Evolutionary conservation across 2,329 filamentous ascomycete species (phyloP).

Genomic region (Acarospora socialis): DNA sequence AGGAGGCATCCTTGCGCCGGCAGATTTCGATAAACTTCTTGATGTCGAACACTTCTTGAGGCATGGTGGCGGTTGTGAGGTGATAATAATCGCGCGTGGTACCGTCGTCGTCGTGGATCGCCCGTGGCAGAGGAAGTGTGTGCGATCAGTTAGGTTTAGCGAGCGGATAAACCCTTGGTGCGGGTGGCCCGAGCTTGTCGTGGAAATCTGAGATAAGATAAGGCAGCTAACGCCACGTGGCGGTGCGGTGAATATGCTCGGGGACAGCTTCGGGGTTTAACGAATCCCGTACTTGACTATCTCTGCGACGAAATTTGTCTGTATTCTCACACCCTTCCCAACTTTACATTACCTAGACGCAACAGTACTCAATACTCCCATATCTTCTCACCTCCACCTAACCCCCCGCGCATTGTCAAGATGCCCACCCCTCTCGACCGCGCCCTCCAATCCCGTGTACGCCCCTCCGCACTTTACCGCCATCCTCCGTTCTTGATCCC

Average conservation of each 20-base stretch:
- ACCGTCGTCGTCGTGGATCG: background rate
- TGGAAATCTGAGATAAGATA: conserved; percentile 6
- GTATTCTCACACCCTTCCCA: background rate
- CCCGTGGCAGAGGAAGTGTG: background rate
- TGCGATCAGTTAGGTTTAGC: too few relatives aligned
- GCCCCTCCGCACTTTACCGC: conserved; percentile 11
- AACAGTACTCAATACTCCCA: background rate
- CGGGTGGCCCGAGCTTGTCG: conserved; percentile 3
- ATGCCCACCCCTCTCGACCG: conserved; percentile 60
- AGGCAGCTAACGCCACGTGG: conserved; percentile 11
- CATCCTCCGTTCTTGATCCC: background rate
- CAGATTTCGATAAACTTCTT: conserved; percentile 99
- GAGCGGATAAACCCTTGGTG: background rate
- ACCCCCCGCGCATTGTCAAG: conserved; percentile 14
- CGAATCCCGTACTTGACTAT: too few relatives aligned
- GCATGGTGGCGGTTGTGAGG: conserved; percentile 62
- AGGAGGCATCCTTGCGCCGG: conserved; percentile 97
- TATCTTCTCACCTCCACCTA: background rate
- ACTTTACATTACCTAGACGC: background rate
- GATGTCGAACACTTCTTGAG: conserved; percentile 95
- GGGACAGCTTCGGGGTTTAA: background rate
- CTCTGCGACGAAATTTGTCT: too few relatives aligned
- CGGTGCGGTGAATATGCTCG: background rate
- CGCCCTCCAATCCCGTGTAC: conserved; percentile 55
- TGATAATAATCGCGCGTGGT: too few relatives aligned